These are phyloP conservation scores for Wallemia hederae DNA, from an alignment of 1,284 basidiomycete species.

Conservation along the genomic window DNA sequence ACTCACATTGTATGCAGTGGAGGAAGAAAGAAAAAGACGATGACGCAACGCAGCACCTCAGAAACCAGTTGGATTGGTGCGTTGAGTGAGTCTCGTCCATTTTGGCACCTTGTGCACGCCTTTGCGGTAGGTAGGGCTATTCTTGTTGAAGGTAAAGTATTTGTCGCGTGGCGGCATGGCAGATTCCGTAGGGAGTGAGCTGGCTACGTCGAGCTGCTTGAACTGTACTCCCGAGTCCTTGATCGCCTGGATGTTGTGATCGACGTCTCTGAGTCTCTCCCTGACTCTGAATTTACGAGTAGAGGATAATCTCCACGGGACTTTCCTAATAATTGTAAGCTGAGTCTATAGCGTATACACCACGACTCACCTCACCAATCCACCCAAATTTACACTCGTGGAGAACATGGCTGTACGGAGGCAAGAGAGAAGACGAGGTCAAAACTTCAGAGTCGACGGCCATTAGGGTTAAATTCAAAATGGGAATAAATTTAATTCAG, in stretches of 20 bases:
- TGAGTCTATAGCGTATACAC: background rate
- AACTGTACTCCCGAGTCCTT: conserved; percentile 4
- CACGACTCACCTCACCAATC: background rate
- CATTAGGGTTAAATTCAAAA: background rate
- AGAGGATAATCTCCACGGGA: conserved; percentile 5
- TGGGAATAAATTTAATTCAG: background rate
- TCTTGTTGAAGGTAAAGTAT: conserved; percentile 5
- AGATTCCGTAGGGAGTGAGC: conserved; percentile 4
- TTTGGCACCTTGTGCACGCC: conserved; percentile 6
- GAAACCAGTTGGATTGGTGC: conserved; percentile 1
- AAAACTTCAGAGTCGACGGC: background rate
- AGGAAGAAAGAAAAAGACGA: too few species aligned
- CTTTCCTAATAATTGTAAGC: conserved; percentile 2
- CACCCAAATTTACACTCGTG: background rate
- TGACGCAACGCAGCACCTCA: too few species aligned
- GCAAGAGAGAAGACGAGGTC: background rate
- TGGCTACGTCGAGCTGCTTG: conserved; percentile 3
- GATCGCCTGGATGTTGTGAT: conserved; percentile 4
- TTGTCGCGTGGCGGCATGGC: conserved; percentile 5
- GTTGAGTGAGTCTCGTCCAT: background rate
- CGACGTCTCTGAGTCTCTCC: conserved; percentile 5
- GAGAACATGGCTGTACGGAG: background rate
- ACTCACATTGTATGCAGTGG: background rate
- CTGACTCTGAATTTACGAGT: conserved; percentile 5
- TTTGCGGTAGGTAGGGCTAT: conserved; percentile 5